Conservation (phyloP, 805 yeast species). For the Barnettozyma sucrosica region DNA sequence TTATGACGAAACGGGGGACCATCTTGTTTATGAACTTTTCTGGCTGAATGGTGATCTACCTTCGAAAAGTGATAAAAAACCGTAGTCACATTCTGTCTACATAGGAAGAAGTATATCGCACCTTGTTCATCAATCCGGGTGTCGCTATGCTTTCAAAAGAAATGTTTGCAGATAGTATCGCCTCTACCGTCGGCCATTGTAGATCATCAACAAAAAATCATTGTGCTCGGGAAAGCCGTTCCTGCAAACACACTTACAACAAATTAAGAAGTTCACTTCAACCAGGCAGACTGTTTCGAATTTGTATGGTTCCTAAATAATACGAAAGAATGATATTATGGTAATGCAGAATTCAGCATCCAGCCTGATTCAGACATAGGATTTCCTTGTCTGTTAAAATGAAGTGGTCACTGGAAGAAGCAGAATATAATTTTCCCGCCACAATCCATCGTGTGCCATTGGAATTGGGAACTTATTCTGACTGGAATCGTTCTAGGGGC, state of each 20-base stretch:
- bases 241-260: no score
- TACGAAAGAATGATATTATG: neutral
- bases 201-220: no score
- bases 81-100: no score
- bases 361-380: slow-evolving; percentile 46
- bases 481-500: slow-evolving; percentile 41
- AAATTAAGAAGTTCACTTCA: no score
- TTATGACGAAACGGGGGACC: no score
- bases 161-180: neutral
- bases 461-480: no score
- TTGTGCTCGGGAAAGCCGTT: no score
- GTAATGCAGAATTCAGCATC: slow-evolving; percentile 11
- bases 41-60: no score
- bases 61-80: no score
- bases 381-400: slow-evolving; percentile 38
- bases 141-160: slow-evolving; percentile 9
- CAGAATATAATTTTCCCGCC: slow-evolving; percentile 43
- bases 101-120: slow-evolving; percentile 26
- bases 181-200: neutral
- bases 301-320: neutral
- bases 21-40: no score
- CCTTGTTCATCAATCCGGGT: slow-evolving; percentile 29
- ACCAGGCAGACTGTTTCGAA: no score
- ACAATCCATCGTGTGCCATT: slow-evolving; percentile 36
- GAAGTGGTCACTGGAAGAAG: slow-evolving; percentile 35